phyloP scores from a whole-genome alignment of 140 eudicot species.

The Anethum foeniculum region DNA sequence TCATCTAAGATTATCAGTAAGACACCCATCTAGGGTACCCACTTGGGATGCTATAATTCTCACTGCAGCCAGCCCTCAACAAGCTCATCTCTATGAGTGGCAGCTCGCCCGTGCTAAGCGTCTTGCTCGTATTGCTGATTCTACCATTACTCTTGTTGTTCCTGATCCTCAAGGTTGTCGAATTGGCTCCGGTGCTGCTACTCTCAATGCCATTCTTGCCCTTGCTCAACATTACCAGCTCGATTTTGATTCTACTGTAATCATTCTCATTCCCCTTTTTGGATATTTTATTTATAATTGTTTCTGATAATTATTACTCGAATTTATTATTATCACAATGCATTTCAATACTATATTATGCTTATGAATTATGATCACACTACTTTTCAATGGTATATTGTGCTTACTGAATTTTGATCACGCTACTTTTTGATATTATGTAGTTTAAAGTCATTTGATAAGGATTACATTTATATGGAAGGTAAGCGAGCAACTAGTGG shows the following conservation, averaged over 20 bases:
- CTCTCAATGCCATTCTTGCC: conserved; percentile 64
- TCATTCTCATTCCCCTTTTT: background rate
- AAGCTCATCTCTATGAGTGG: conserved; percentile 80
- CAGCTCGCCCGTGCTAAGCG: conserved; percentile 77
- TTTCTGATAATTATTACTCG: background rate
- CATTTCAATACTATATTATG: no score
- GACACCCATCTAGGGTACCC: conserved; percentile 69
- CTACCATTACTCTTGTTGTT: conserved; percentile 81
- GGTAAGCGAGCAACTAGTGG: background rate
- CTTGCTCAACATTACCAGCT: conserved; percentile 42
- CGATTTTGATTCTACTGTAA: background rate
- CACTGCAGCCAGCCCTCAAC: conserved; percentile 95
- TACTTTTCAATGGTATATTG: background rate
- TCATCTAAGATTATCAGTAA: conserved; percentile 69
- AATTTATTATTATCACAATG: background rate
- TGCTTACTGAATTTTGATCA: background rate
- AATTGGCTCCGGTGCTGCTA: conserved; percentile 97
- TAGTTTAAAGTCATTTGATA: background rate
- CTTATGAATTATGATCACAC: background rate
- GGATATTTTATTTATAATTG: background rate
- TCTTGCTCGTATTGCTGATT: conserved; percentile 62
- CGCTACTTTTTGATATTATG: background rate
- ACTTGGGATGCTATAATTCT: conserved; percentile 93
- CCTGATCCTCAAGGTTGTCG: conserved; percentile 84
- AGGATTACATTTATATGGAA: no score